Percentiles rank a stretch among this genome's conserved stretches.
These are phyloP conservation scores for Dipteronia sinensis DNA, from an alignment of 345 rosid species.

Conservation along the genomic window DNA sequence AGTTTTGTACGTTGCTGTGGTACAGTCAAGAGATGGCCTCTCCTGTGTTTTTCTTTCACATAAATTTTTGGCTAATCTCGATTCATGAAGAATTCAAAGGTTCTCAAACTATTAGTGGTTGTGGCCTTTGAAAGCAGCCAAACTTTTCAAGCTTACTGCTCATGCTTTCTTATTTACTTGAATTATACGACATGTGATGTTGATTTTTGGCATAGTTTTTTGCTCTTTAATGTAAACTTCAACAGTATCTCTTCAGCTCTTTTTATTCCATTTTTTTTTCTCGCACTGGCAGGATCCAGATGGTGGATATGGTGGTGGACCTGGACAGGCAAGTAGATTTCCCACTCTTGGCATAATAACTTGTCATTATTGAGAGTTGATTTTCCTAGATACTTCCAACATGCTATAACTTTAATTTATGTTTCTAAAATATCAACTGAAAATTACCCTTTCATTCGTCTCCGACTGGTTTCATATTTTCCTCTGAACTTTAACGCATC, in stretches of 20 bases:
- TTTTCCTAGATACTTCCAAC: slow-evolving; percentile 6
- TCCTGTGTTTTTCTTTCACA: not conserved
- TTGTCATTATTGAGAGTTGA: not conserved
- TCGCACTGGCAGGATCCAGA: slow-evolving; percentile 57
- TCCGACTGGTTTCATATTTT: not conserved
- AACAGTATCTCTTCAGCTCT: not conserved
- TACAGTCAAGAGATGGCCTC: not conserved
- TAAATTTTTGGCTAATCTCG: not conserved
- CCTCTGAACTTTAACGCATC: not conserved
- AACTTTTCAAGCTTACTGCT: slow-evolving; percentile 8
- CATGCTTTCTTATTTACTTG: not conserved
- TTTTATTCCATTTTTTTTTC: not conserved
- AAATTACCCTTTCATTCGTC: not conserved
- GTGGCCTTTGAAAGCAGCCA: not conserved
- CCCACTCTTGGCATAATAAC: slow-evolving; percentile 10
- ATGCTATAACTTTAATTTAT: slow-evolving; percentile 11
- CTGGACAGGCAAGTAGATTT: slow-evolving; percentile 83
- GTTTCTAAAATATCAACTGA: not conserved
- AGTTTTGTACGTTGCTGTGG: not conserved
- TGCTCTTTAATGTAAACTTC: not conserved
- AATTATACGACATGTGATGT: not conserved
- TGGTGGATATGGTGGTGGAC: slow-evolving; percentile 98
- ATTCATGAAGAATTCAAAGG: not conserved
- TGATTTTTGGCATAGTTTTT: not conserved
- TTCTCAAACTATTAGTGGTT: not conserved